Conservation (phyloP, 2,329 filamentous ascomycete species). For the Aspergillus quadricinctus region DNA sequence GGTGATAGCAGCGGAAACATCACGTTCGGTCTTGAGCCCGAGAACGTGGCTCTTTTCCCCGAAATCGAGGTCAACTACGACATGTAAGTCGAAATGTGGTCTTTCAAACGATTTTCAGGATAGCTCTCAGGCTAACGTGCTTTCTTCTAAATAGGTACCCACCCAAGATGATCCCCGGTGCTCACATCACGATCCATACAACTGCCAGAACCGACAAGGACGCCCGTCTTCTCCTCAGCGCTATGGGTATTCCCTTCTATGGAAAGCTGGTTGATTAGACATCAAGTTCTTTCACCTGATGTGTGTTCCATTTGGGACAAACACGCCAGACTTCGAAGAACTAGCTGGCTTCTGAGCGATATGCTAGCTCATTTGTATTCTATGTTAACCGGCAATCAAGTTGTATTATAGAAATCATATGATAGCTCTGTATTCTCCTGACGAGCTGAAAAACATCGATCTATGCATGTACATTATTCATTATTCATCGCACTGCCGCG, state of each 20-base stretch:
- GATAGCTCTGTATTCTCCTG: background rate
- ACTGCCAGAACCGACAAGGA: conserved; percentile 81
- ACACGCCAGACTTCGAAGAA: background rate
- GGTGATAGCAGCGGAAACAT: conserved; percentile 89
- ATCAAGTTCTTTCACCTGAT: background rate
- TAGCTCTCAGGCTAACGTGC: background rate
- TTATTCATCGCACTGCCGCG: background rate
- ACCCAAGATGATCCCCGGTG: conserved; percentile 75
- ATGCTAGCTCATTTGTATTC: background rate
- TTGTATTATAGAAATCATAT: background rate
- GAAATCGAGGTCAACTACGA: conserved; percentile 95
- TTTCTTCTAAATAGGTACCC: conserved; percentile 48
- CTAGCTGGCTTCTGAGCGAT: background rate
- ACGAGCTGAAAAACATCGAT: background rate
- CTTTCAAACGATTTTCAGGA: background rate
- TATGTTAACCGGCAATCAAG: background rate
- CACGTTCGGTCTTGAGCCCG: conserved; percentile 70
- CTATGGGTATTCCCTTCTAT: conserved; percentile 75
- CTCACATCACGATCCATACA: conserved; percentile 78
- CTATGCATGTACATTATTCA: background rate
- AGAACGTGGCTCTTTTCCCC: conserved; percentile 78
- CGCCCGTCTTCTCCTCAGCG: conserved; percentile 68
- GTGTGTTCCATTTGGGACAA: background rate
- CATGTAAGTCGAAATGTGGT: conserved; percentile 55
- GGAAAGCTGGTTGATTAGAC: conserved; percentile 61